phyloP scores from a whole-genome alignment of 2,329 filamentous ascomycete species.

The Ampelomyces quisqualis region DNA sequence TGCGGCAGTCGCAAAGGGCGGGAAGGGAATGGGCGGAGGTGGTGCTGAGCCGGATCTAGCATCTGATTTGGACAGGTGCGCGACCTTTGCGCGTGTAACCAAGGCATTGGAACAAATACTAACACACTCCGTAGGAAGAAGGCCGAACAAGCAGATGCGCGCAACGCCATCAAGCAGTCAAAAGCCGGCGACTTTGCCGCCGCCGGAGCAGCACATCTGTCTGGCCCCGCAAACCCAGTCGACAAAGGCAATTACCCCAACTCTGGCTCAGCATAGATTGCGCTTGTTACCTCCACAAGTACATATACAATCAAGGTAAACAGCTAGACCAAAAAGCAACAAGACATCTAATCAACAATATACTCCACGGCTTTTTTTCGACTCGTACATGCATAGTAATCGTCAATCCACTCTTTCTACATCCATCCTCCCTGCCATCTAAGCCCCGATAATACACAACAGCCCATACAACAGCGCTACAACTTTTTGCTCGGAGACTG shows the following conservation, averaged over 20 bases:
- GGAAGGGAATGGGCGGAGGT: constrained; percentile 35
- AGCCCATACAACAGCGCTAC: too few species aligned
- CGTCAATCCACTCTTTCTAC: too few species aligned
- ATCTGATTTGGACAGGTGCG: constrained; percentile 48
- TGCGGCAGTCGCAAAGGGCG: constrained; percentile 43
- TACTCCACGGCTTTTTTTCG: too few species aligned
- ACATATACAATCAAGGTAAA: too few species aligned
- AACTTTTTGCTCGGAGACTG: too few species aligned
- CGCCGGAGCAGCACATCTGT: constrained; percentile 49
- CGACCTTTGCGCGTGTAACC: neutral
- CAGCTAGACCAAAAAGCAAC: too few species aligned
- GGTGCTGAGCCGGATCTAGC: constrained; percentile 46
- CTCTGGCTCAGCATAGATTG: constrained; percentile 16
- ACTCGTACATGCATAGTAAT: too few species aligned
- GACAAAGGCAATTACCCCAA: constrained; percentile 31
- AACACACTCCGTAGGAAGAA: constrained; percentile 46
- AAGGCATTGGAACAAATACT: constrained; percentile 3
- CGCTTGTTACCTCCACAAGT: too few species aligned
- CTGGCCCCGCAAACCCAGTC: constrained; percentile 46
- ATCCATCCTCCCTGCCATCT: too few species aligned
- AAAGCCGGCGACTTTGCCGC: constrained; percentile 42
- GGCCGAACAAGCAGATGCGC: constrained; percentile 48
- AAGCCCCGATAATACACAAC: too few species aligned
- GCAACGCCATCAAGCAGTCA: constrained; percentile 46
- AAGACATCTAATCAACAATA: too few species aligned